Evolutionary conservation across 2,329 filamentous ascomycete genomes (phyloP).

Genomic region (Colletotrichum gloeosporioides): DNA sequence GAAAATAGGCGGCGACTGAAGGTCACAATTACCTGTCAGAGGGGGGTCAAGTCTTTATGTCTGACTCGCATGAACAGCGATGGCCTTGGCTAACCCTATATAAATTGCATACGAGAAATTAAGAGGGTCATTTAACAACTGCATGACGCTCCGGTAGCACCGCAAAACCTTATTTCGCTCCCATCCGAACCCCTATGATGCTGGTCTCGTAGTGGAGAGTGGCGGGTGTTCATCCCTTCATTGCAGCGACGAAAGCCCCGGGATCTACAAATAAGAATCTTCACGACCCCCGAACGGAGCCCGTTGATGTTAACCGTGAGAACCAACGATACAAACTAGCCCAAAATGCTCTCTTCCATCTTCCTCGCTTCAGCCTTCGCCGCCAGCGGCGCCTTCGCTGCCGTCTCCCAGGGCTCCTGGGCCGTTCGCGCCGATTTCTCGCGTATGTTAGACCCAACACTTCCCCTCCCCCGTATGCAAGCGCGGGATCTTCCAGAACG

Average conservation of each 20-base stretch:
- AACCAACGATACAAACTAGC: neutral
- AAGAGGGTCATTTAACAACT: neutral
- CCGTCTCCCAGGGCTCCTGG: neutral
- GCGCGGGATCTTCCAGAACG: neutral
- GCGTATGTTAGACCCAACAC: neutral
- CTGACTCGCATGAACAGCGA: neutral
- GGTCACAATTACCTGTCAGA: neutral
- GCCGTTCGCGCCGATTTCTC: neutral
- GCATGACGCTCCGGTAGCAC: neutral
- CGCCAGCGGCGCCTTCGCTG: neutral
- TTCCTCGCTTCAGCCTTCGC: neutral
- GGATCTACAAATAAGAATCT: neutral
- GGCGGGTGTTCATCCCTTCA: neutral
- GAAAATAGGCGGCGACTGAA: neutral
- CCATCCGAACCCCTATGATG: neutral
- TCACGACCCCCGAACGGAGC: neutral
- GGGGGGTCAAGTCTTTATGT: neutral
- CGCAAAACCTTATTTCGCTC: neutral
- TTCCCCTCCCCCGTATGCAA: neutral
- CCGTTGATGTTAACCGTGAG: rapidly evolving
- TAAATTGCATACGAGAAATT: neutral
- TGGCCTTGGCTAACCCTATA: neutral
- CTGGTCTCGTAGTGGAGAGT: neutral
- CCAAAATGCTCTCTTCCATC: neutral
- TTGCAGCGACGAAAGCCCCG: neutral